These are phyloP conservation scores for Saccharum spontaneum DNA, from an alignment of 176 grass and related monocot genomes.

Conservation along the genomic window DNA sequence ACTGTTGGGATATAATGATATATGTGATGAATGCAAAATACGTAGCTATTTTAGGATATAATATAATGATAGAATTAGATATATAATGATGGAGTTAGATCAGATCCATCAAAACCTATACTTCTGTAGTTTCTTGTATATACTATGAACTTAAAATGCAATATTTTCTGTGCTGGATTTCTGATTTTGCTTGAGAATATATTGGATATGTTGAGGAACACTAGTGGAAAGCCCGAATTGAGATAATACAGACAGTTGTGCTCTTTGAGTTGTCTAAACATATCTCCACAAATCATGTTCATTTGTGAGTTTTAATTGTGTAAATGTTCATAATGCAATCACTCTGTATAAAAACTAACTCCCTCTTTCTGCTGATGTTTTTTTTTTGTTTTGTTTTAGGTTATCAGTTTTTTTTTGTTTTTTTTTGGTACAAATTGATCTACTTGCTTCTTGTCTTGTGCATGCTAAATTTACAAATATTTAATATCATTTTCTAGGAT, in stretches of 20 bases:
- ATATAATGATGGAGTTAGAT: neutral
- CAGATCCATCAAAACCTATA: neutral
- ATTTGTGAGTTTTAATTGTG: neutral
- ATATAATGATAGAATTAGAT: neutral
- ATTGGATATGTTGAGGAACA: neutral
- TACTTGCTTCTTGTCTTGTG: neutral
- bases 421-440: neutral
- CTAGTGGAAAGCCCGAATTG: neutral
- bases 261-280: neutral
- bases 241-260: neutral
- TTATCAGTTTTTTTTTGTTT: neutral
- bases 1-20: neutral
- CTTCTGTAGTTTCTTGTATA: neutral
- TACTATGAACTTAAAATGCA: conserved; percentile 15
- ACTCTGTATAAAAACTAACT: neutral
- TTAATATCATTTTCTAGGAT: neutral
- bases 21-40: neutral
- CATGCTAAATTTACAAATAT: neutral
- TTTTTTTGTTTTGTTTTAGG: neutral
- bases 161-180: neutral
- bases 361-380: neutral
- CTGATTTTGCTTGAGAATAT: neutral
- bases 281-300: neutral
- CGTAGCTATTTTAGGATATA: neutral
- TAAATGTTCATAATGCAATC: conserved; percentile 10